phyloP scores from a whole-genome alignment of 2,329 filamentous ascomycete species.

The Paracoccidioides lutzii region DNA sequence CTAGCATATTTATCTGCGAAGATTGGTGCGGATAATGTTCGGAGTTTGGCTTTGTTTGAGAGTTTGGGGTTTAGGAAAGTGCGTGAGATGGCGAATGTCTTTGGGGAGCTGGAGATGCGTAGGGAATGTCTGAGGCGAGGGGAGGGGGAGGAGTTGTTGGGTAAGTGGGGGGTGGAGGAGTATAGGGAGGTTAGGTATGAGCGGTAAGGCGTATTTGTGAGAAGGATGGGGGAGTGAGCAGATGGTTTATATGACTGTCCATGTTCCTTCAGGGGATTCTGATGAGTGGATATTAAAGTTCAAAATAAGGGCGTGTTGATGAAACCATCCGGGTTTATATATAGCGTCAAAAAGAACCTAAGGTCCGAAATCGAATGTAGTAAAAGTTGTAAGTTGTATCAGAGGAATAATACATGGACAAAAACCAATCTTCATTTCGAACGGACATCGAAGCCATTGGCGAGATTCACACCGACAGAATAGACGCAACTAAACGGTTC shows the following conservation, averaged over 20 bases:
- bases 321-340: too few relatives aligned
- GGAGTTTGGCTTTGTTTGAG: conserved; percentile 49
- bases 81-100: conserved; percentile 45
- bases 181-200: conserved; percentile 30
- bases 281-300: too few relatives aligned
- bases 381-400: not conserved
- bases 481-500: not conserved
- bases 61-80: conserved; percentile 44
- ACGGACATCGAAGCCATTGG: not conserved
- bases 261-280: too few relatives aligned
- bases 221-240: not conserved
- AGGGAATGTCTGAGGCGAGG: conserved; percentile 20
- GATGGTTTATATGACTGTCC: too few relatives aligned
- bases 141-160: conserved; percentile 18
- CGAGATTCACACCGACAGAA: not conserved
- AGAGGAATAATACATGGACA: too few relatives aligned
- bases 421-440: not conserved
- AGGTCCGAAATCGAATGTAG: not conserved
- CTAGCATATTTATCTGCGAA: conserved; percentile 45
- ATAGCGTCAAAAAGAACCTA: too few relatives aligned
- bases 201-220: not conserved
- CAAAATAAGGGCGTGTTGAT: too few relatives aligned
- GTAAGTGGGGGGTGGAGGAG: conserved; percentile 20
- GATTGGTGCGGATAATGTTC: conserved; percentile 44
- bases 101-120: conserved; percentile 53